Conservation (phyloP, 1,139 yeast genomes). For the Saccharomyces pastorianus region DNA sequence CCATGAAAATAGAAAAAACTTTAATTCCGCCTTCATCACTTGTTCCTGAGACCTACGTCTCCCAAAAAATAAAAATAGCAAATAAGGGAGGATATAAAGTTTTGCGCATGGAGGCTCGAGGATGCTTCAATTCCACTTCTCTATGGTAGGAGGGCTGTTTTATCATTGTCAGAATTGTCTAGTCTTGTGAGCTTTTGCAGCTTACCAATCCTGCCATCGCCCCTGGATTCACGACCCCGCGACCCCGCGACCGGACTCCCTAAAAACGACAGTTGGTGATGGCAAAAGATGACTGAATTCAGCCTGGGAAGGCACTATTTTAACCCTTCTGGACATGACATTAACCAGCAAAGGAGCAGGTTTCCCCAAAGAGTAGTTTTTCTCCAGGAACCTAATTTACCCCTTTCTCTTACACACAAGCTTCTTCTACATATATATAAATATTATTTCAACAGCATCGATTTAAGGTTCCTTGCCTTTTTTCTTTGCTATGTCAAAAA, state of each 20-base stretch:
- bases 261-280: background rate
- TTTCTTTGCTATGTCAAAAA: background rate
- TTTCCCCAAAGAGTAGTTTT: background rate
- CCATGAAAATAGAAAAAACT: background rate
- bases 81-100: background rate
- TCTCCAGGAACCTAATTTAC: background rate
- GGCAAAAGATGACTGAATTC: background rate
- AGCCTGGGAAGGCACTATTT: background rate
- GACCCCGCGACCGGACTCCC: background rate
- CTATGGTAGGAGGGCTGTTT: background rate
- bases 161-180: background rate
- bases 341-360: background rate
- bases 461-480: background rate
- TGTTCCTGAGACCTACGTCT: background rate
- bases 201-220: background rate
- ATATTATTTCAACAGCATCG: background rate
- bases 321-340: background rate
- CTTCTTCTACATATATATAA: background rate
- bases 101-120: background rate
- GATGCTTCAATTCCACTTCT: background rate
- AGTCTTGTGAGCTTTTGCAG: background rate
- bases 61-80: background rate
- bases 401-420: background rate
- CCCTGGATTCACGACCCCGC: slow-evolving; percentile 1
- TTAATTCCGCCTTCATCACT: background rate